These are phyloP conservation scores for Sclerotinia subarctica DNA, from an alignment of 2,329 filamentous ascomycete species.

Conservation along the genomic window DNA sequence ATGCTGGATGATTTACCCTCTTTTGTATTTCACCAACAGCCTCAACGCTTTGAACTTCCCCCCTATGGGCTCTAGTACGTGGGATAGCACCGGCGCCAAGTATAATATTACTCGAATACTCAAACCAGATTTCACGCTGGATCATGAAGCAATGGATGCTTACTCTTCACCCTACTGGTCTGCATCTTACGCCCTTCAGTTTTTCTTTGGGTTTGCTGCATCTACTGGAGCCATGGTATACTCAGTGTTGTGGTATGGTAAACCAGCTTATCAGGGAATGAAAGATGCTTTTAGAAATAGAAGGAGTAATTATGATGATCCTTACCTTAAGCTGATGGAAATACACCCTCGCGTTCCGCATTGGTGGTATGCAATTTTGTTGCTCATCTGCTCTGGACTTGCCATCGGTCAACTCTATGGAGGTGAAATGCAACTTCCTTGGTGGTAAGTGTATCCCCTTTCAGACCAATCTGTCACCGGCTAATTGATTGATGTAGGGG, in stretches of 20 bases:
- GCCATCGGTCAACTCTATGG: constrained; percentile 44
- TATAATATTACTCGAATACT: constrained; percentile 66
- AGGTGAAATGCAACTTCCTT: constrained; percentile 52
- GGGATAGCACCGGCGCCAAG: constrained; percentile 59
- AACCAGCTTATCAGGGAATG: constrained; percentile 42
- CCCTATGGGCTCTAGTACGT: constrained; percentile 46
- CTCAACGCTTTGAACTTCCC: constrained; percentile 44
- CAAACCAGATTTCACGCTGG: constrained; percentile 41
- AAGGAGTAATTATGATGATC: constrained; percentile 37
- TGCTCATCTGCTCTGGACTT: constrained; percentile 46
- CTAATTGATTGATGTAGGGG: constrained; percentile 18
- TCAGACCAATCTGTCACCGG: fast-evolving
- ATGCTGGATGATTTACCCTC: constrained; percentile 39
- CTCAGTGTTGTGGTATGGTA: constrained; percentile 42
- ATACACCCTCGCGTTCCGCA: constrained; percentile 52
- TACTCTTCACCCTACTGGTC: constrained; percentile 36
- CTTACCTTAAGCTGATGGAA: constrained; percentile 44
- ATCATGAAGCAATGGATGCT: constrained; percentile 29
- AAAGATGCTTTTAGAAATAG: constrained; percentile 10
- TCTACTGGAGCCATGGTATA: constrained; percentile 47
- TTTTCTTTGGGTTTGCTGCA: constrained; percentile 45
- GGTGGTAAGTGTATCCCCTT: constrained; percentile 25
- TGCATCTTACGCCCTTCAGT: constrained; percentile 42
- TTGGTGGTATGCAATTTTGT: constrained; percentile 56
- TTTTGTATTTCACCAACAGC: constrained; percentile 44